Percentiles rank a stretch among this genome's conserved stretches.
phyloP scores from a whole-genome alignment of 169 alveolate genomes.

The Plasmodium malariae region DNA sequence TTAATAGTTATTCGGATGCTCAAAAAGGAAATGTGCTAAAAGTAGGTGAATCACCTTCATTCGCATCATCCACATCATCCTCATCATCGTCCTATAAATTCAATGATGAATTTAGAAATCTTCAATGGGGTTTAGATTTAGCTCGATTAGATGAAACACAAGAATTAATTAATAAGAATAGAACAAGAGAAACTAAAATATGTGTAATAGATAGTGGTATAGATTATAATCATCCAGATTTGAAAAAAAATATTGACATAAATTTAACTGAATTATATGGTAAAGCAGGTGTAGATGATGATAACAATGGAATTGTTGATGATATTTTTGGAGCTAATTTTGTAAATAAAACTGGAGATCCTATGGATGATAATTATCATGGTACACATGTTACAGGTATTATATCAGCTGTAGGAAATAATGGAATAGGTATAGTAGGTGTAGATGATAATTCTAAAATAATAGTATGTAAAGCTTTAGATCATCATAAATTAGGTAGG shows the following conservation, averaged over 20 bases:
- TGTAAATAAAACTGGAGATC: slow-evolving; percentile 81
- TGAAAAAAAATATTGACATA: slow-evolving; percentile 84
- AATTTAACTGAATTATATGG: slow-evolving; percentile 86
- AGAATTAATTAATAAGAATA: neutral
- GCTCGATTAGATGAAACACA: slow-evolving; percentile 65
- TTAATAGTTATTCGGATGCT: neutral
- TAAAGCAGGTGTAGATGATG: slow-evolving; percentile 84
- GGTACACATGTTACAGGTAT: slow-evolving; percentile 89
- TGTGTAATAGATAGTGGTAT: slow-evolving; percentile 92
- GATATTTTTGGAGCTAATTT: slow-evolving; percentile 87
- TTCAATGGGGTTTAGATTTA: slow-evolving; percentile 73
- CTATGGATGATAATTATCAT: slow-evolving; percentile 88
- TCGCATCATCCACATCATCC: too few relatives aligned
- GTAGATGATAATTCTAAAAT: slow-evolving; percentile 60
- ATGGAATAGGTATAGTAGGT: slow-evolving; percentile 58
- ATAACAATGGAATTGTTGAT: slow-evolving; percentile 85
- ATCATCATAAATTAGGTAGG: slow-evolving; percentile 80
- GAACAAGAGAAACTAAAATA: slow-evolving; percentile 24
- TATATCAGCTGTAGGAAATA: slow-evolving; percentile 68
- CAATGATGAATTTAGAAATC: slow-evolving; percentile 61
- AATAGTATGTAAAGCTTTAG: slow-evolving; percentile 81
- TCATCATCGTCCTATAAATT: neutral
- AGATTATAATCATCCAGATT: slow-evolving; percentile 88
- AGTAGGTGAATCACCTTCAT: neutral
- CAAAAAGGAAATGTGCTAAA: neutral